Conservation (phyloP, 139 green algal genomes). For the Picochlorum sp. region DNA sequence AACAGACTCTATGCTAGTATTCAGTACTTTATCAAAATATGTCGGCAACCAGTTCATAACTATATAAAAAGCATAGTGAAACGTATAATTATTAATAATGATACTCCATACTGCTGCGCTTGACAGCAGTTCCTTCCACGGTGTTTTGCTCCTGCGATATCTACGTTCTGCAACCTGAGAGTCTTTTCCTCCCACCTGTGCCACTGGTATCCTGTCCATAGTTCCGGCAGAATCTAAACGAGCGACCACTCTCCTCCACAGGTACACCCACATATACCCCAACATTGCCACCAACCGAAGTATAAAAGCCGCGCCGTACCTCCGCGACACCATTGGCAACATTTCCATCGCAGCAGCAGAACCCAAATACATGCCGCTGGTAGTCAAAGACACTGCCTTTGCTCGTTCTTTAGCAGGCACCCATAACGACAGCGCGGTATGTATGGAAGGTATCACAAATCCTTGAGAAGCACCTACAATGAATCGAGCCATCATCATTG, state of each 20-base stretch:
- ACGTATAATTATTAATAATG: conserved; percentile 95
- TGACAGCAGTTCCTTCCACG: conserved; percentile 57
- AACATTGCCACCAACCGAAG: conserved; percentile 55
- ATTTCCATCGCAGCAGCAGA: conserved; percentile 79
- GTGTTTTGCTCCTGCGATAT: too few species aligned
- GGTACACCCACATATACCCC: conserved; percentile 64
- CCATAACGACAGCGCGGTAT: conserved; percentile 48
- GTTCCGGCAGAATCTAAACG: background rate
- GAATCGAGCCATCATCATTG: conserved; percentile 42
- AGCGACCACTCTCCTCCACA: conserved; percentile 48
- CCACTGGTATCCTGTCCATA: background rate
- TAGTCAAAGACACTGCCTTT: conserved; percentile 79
- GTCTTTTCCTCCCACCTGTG: background rate
- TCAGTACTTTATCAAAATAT: conserved; percentile 85
- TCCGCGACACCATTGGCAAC: conserved; percentile 55
- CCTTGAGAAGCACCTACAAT: conserved; percentile 79
- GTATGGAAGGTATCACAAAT: conserved; percentile 85
- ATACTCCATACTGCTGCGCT: conserved; percentile 85
- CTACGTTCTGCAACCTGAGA: conserved; percentile 1
- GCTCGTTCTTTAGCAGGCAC: conserved; percentile 80
- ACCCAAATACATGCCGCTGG: conserved; percentile 96
- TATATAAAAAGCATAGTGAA: conserved; percentile 97
- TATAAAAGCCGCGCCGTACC: conserved; percentile 43
- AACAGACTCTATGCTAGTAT: conserved; percentile 50
- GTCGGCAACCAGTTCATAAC: conserved; percentile 99